phyloP scores from a whole-genome alignment of 2,329 filamentous ascomycete genomes.

The Chalara sp. region DNA sequence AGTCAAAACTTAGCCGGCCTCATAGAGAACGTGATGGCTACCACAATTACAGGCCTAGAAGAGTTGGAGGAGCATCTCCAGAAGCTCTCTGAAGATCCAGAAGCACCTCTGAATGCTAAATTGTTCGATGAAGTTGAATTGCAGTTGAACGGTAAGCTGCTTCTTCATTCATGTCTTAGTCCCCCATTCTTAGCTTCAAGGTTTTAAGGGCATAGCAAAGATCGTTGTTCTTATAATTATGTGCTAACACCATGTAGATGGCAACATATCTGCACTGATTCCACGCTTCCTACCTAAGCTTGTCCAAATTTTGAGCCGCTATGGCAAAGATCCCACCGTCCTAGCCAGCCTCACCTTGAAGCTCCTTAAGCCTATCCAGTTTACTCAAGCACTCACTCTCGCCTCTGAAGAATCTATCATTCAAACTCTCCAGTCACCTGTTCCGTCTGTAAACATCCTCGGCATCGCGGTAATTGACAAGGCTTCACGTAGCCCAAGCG shows the following conservation, averaged over 20 bases:
- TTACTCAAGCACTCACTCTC: slow-evolving; percentile 43
- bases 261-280: slow-evolving; percentile 45
- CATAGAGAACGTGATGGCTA: slow-evolving; percentile 27
- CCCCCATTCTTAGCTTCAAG: neutral
- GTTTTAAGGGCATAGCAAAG: neutral
- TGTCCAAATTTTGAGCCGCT: slow-evolving; percentile 44
- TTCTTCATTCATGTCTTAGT: neutral
- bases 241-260: slow-evolving; percentile 29
- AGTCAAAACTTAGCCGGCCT: too few species aligned
- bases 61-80: slow-evolving; percentile 49
- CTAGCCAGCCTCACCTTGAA: slow-evolving; percentile 48
- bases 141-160: slow-evolving; percentile 44
- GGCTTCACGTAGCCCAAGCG: slow-evolving; percentile 39
- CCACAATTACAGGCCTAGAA: slow-evolving; percentile 43
- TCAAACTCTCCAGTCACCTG: slow-evolving; percentile 44
- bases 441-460: slow-evolving; percentile 50
- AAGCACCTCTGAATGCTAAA: slow-evolving; percentile 36
- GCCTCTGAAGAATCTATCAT: slow-evolving; percentile 45
- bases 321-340: slow-evolving; percentile 42
- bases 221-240: neutral
- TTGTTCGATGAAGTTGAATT: slow-evolving; percentile 54
- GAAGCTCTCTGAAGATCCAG: slow-evolving; percentile 38
- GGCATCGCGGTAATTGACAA: slow-evolving; percentile 51
- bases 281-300: slow-evolving; percentile 47
- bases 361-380: slow-evolving; percentile 46